Base-by-base conservation (phyloP, 495 filamentous ascomycete species). In the Lasiosphaeria hispida region DNA sequence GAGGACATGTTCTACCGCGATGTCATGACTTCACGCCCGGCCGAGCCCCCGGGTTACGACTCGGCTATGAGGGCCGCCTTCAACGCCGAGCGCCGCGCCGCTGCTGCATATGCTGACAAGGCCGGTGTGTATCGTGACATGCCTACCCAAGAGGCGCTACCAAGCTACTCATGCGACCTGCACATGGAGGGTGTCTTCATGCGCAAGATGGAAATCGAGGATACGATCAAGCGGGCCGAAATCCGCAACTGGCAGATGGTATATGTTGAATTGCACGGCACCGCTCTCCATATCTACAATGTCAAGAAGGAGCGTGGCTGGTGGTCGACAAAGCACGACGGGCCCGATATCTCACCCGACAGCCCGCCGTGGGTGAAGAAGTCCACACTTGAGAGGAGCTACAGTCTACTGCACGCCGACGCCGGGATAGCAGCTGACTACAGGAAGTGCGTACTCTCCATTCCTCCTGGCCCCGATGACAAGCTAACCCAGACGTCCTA, bases 401-500 rank as follows among this genome's bases (percentile, higher is more conserved):
- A 85, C 65, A 82, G 80, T 34, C 73, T 88, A 19, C 80, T 87
- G 48, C 77, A 87, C 61, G 86, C 85, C 34, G 85, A 88, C 65
- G 80, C 84, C 38, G 85, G 85, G 11, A 76, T 87, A 30, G 85
- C 85, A 10, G 72, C 78, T 11, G 85, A 88, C 70, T 84, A 85
- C 64, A 67, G 75, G 57, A 86, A 86, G 76, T 83, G 68, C 48
- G 71, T 72, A 57, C 17, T 13, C 9, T 34, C 48, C 41, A 14
- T 40, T 2, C 15, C 14, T 17, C 37, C 13, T 17, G 30, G 19
- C 4, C 7, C 34, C 15, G 18, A 18, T 33, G 18, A 42, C 11
- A 43, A 11, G 38, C 40, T 44, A 39, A 56, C 18, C 23, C 58
- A 30, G 19, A 54, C 54, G 43, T 40, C 51, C 30, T 23, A 84